Evolutionary conservation across 2,329 filamentous ascomycete genomes (phyloP).

Genomic region (Diplodia sapinea): DNA sequence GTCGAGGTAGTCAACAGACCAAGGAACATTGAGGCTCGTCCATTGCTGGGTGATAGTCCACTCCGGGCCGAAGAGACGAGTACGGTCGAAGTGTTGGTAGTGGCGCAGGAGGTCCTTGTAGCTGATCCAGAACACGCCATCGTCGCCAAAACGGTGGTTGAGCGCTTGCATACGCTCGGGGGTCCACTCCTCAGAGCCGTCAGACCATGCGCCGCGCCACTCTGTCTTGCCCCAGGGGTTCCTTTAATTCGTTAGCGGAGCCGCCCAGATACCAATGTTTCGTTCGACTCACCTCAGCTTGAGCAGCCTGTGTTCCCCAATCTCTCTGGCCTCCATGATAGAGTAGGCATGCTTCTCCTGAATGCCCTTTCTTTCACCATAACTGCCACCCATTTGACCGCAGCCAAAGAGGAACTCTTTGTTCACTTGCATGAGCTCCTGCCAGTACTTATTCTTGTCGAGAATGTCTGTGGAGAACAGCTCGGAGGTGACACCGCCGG

Average conservation of each 20-base stretch:
- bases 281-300: constrained; percentile 58
- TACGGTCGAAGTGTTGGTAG: constrained; percentile 66
- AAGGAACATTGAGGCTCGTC: constrained; percentile 65
- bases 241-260: constrained; percentile 44
- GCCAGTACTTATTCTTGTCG: constrained; percentile 80
- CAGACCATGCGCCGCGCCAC: constrained; percentile 81
- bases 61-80: constrained; percentile 64
- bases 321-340: constrained; percentile 63
- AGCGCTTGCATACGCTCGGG: constrained; percentile 75
- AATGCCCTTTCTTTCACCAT: constrained; percentile 58
- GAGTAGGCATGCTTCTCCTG: constrained; percentile 60
- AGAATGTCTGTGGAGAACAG: constrained; percentile 71
- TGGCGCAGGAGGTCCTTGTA: constrained; percentile 64
- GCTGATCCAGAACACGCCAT: constrained; percentile 65
- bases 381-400: constrained; percentile 67
- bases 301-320: constrained; percentile 61
- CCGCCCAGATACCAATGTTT: constrained; percentile 33
- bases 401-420: constrained; percentile 79
- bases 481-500: constrained; percentile 72
- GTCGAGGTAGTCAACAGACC: constrained; percentile 65
- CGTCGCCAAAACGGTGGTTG: constrained; percentile 74
- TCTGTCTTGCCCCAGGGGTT: constrained; percentile 84
- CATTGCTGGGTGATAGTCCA: constrained; percentile 67
- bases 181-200: constrained; percentile 84
- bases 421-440: constrained; percentile 79